Evolutionary conservation across 257 asterid genomes (phyloP), one percentile per base, ranked within the genome.

Genomic region (Scutellaria galericulata): DNA sequence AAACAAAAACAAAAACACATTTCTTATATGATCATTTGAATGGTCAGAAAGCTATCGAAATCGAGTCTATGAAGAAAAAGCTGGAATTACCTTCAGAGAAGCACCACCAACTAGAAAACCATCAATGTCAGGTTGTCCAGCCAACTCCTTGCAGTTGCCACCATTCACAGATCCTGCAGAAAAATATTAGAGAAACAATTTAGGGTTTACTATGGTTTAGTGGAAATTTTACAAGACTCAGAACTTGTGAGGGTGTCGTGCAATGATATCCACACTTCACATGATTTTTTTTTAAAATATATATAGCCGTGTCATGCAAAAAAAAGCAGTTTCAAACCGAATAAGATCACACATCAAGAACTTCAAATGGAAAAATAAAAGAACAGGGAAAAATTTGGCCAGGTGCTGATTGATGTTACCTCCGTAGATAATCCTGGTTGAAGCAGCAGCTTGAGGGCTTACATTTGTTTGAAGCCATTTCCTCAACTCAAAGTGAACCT

Each of bases 371-470:
- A 41, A 58, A 66, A 20, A 18, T 24, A 52, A n/a, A n/a, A 5
- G 5, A 7, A 42, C 51, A 15, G 7, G 0, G 22, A 12, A 41
- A 47, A 73, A 64, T 57, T 20, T 39, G 13, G 55, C 41, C 39
- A 75, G 10, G 59, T 42, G 53, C 40, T 68, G 22, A 13, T 46
- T 59, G 11, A 31, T 79, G 9, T 53, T 73, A 94, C 98, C 99
- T 86, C 99, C 99, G 66, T 94, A 94, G 75, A 94, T 94, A 69
- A 94, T 94, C 91, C 99, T 86, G 73, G 96, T 91, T 41, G 96
- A 84, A 5, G 87, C 86, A 85, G 99, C 93, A 52, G 90, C 96
- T 35, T 87, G 80, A 62, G 97, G 76, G 61, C 84, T 87, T 9
- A 84, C 86, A 74, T 90, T 88, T n/a, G 79, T 79, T 18, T 82